phyloP scores from a whole-genome alignment of 768 basidiomycete species.

The Kwoniella sp. region DNA sequence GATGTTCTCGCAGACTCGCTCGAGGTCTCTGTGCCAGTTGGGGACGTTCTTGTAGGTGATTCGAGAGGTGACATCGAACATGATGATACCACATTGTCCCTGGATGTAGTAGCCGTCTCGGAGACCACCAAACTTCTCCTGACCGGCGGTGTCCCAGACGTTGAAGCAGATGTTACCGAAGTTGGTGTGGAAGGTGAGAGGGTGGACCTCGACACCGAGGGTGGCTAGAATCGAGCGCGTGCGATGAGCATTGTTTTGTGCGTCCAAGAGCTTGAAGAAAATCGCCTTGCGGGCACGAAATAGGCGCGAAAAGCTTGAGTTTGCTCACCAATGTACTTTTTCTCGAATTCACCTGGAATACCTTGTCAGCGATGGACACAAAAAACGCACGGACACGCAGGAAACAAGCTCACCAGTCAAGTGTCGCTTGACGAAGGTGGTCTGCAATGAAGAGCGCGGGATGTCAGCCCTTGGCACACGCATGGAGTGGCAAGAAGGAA shows the following conservation, averaged over 20 bases:
- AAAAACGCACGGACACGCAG: background rate
- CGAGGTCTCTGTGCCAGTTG: constrained; percentile 98
- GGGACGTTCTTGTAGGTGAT: constrained; percentile 99
- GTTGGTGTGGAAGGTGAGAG: constrained; percentile 93
- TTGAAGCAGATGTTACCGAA: constrained; percentile 99
- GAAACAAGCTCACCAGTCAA: constrained; percentile 63
- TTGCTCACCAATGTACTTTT: constrained; percentile 92
- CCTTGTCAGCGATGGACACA: constrained; percentile 1
- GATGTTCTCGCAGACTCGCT: constrained; percentile 99
- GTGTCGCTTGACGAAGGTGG: constrained; percentile 99
- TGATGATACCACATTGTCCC: constrained; percentile 96
- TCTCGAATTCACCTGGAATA: constrained; percentile 87
- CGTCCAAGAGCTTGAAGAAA: background rate
- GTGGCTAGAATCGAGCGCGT: constrained; percentile 66
- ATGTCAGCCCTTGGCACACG: constrained; percentile 12
- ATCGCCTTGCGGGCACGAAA: background rate
- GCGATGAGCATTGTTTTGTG: background rate
- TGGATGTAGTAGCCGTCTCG: constrained; percentile 70
- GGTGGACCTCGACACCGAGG: constrained; percentile 99
- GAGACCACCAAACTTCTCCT: constrained; percentile 99
- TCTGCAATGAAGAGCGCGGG: constrained; percentile 61
- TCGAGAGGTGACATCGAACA: constrained; percentile 98
- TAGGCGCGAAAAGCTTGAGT: constrained; percentile 1
- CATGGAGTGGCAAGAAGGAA: constrained; percentile 16
- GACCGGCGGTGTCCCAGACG: constrained; percentile 99